Evolutionary conservation across 2,329 filamentous ascomycete species (phyloP).

Genomic region (Fonsecaea monophora): DNA sequence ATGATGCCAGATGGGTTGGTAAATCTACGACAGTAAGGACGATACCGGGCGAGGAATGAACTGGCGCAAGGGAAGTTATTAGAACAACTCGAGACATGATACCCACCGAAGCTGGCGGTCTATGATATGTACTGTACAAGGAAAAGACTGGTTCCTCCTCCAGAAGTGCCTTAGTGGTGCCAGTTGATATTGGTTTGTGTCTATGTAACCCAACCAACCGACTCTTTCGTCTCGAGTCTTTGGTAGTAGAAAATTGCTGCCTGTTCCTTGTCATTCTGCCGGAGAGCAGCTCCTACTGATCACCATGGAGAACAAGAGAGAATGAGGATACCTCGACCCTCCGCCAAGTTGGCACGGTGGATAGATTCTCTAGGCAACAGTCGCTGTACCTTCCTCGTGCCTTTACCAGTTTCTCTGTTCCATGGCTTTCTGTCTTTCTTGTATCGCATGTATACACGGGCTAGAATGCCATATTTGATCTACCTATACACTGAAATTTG

Average conservation of each 20-base stretch:
- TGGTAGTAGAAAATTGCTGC: not conserved
- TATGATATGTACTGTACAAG: not conserved
- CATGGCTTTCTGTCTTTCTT: not conserved
- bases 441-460: not conserved
- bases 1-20: conserved; percentile 2
- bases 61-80: not conserved
- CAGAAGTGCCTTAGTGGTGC: not conserved
- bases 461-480: not conserved
- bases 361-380: not conserved
- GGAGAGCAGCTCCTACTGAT: not conserved
- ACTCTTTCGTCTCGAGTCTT: not conserved
- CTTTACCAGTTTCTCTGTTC: not conserved
- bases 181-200: not conserved
- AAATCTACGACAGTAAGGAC: not conserved
- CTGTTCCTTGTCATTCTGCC: not conserved
- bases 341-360: not conserved
- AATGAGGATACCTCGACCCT: not conserved
- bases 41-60: not conserved
- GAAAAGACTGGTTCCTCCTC: not conserved
- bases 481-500: not conserved
- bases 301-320: not conserved
- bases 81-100: not conserved
- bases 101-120: not conserved
- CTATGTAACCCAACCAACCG: not conserved
- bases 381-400: conserved; percentile 3